Evolutionary conservation across 176 grass and related monocot species (phyloP).

Genomic region (Miscanthus lutarioriparius): DNA sequence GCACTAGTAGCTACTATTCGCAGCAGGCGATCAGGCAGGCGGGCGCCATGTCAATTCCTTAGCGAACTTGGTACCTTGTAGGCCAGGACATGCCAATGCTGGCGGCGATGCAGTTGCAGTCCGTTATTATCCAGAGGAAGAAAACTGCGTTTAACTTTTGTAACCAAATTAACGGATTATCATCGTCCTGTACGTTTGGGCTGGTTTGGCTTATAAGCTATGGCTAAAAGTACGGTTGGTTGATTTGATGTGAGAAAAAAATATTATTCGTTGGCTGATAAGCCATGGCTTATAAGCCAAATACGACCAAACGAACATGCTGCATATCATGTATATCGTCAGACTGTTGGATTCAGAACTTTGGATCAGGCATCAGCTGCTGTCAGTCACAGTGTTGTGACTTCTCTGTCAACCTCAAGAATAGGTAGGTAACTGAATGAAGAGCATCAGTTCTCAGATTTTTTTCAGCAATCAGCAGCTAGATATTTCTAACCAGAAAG

Average conservation of each 20-base stretch:
- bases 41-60: conserved; percentile 35
- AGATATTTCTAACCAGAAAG: neutral
- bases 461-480: no score
- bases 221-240: no score
- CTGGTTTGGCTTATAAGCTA: no score
- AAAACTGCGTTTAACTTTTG: neutral
- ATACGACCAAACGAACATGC: no score
- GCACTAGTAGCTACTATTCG: conserved; percentile 15
- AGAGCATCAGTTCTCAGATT: neutral
- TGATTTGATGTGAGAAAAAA: no score
- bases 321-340: neutral
- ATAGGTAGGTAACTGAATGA: neutral
- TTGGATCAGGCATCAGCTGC: neutral
- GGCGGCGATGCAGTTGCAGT: neutral
- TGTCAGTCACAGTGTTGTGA: neutral
- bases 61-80: conserved; percentile 31
- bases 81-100: neutral
- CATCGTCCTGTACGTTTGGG: no score
- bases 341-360: neutral
- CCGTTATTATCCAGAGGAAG: neutral
- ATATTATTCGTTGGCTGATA: no score
- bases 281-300: no score
- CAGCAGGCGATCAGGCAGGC: neutral
- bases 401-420: conserved; percentile 18
- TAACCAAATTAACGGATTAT: conserved; percentile 9